Percentiles rank a stretch among this genome's conserved stretches.
Conservation (phyloP, 2,329 filamentous ascomycete genomes). For the Aaosphaeria arxii region DNA sequence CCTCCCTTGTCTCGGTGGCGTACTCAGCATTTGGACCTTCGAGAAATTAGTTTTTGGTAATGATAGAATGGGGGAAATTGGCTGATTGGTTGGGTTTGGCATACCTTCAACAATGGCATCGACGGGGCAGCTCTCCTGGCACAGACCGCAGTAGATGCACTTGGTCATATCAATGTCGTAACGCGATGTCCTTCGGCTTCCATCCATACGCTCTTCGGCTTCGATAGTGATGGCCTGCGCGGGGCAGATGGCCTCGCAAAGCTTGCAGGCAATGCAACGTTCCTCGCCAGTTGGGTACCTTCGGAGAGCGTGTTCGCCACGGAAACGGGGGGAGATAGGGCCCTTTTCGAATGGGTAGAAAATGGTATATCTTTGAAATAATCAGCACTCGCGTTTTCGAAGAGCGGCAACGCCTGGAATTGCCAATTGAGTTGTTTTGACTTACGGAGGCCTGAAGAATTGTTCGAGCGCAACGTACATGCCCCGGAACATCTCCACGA, state of each 20-base stretch:
- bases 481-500: constrained; percentile 92
- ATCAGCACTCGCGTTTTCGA: constrained; percentile 21
- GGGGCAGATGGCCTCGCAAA: constrained; percentile 97
- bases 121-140: constrained; percentile 97
- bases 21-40: constrained; percentile 69
- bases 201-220: constrained; percentile 95
- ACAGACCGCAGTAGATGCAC: constrained; percentile 99
- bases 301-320: constrained; percentile 94
- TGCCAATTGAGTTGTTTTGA: constrained; percentile 33
- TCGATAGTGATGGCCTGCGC: constrained; percentile 99
- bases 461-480: constrained; percentile 99
- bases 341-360: constrained; percentile 99
- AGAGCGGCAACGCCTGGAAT: constrained; percentile 4
- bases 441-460: constrained; percentile 96
- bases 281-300: constrained; percentile 97
- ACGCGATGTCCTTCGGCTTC: constrained; percentile 88
- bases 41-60: constrained; percentile 10
- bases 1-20: constrained; percentile 78
- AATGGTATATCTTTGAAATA: constrained; percentile 77
- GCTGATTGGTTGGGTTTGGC: constrained; percentile 15
- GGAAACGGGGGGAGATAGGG: constrained; percentile 95
- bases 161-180: constrained; percentile 99
- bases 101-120: constrained; percentile 82
- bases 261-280: constrained; percentile 99
- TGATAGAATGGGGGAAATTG: too few species aligned